Evolutionary conservation across 371 early-diverging fungal genomes (phyloP), one percentile per base, ranked within the genome.

Genomic region (Coemansia sp.): DNA sequence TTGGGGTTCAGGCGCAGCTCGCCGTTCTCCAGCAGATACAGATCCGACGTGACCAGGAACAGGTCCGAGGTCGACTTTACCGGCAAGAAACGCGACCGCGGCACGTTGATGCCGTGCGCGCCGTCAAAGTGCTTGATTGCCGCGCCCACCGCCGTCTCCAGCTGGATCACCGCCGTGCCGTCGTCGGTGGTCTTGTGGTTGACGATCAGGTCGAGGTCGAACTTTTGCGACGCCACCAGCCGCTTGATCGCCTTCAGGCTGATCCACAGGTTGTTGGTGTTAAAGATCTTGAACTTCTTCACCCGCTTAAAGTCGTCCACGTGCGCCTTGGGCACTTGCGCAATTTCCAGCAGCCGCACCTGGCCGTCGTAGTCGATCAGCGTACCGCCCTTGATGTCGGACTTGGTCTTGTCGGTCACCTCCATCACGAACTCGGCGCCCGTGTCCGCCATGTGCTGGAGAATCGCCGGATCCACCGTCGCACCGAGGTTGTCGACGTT

Each of bases 401-500:
- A 97, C 81, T 97, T 91, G 59, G 99, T 99, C 86, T 99, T 99
- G 82, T 99, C 93, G 6, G 99, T 99, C 16, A 99, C 98, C 82
- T 99, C 99, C 99, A 99, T 98, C 48, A 99, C 79, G 81, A 98
- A 99, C 72, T 98, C 99, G 56, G 97, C 83, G 10, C 87, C 89
- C 34, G 93, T 86, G 56, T 88, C 86, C 36, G 88, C 88, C 86
- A 99, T 86, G 79, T 98, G 94, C 65, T 95, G 86, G 55, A 99
- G 83, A 66, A 99, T 94, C 67, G 86, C 85, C 47, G 90, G 81
- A 77, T 99, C 99, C 40, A 99, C 98, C 14, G 97, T 99, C 31
- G 99, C 98, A 58, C 99, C 99, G 62, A 99, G 82, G 80, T 99
- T 99, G 80, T 99, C 99, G n/a, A 99, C 94, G 81, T 99, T 99